Conservation (phyloP, 2,329 filamentous ascomycete species). For the Penicillium brevicompactum region DNA sequence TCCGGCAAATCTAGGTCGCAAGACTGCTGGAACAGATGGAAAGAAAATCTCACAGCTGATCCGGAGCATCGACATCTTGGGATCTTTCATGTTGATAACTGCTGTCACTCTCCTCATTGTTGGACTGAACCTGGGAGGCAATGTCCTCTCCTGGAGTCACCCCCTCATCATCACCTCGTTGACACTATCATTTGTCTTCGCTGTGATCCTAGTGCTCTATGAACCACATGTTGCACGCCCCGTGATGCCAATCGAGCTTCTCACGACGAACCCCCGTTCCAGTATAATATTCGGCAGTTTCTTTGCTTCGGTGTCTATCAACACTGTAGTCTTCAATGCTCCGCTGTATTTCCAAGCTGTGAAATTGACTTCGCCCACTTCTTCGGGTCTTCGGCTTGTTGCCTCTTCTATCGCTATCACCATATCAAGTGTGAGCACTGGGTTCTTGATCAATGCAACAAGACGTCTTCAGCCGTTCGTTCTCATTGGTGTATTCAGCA, state of each 20-base stretch:
- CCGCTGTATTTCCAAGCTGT: constrained; percentile 78
- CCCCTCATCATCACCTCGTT: constrained; percentile 53
- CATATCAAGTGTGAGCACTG: constrained; percentile 57
- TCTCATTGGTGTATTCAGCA: constrained; percentile 51
- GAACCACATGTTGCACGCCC: constrained; percentile 49
- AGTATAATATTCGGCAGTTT: constrained; percentile 56
- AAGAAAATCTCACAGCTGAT: constrained; percentile 47
- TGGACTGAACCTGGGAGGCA: constrained; percentile 56
- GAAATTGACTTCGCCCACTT: constrained; percentile 68
- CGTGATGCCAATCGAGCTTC: constrained; percentile 53
- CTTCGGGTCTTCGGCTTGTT: constrained; percentile 72
- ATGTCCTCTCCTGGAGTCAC: constrained; percentile 54
- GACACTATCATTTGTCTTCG: constrained; percentile 41
- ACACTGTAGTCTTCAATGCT: constrained; percentile 67
- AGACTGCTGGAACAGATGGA: constrained; percentile 44
- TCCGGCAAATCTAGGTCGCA: constrained; percentile 49
- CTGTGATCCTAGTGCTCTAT: constrained; percentile 44
- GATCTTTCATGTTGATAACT: constrained; percentile 50
- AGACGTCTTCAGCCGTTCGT: constrained; percentile 63
- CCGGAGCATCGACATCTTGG: constrained; percentile 52
- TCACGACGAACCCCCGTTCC: constrained; percentile 50
- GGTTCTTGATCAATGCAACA: constrained; percentile 64
- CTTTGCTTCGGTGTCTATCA: constrained; percentile 52
- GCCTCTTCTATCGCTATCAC: constrained; percentile 63
- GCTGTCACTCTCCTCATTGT: constrained; percentile 53